Evolutionary conservation across 1,284 basidiomycete genomes (phyloP).

Genomic region (Leucoagaricus sp.): DNA sequence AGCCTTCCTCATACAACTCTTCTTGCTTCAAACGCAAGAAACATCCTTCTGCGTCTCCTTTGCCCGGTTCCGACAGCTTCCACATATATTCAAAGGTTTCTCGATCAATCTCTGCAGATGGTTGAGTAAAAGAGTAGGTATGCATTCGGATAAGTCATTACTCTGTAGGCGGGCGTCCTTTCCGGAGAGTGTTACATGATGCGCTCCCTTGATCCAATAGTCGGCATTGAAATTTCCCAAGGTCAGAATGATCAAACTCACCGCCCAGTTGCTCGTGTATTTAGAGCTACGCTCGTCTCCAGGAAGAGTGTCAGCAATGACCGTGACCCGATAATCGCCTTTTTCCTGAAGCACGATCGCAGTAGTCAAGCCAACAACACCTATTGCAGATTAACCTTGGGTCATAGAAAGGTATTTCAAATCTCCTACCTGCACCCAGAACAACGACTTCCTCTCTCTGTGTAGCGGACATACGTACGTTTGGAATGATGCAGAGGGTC

Average conservation of each 20-base stretch:
- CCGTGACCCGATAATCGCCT: conserved; percentile 54
- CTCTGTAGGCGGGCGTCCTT: conserved; percentile 50
- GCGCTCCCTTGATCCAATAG: conserved; percentile 45
- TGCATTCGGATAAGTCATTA: conserved; percentile 22
- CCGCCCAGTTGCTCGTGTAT: conserved; percentile 81
- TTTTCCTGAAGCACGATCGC: conserved; percentile 64
- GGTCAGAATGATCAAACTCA: conserved; percentile 35
- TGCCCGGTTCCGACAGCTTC: conserved; percentile 49
- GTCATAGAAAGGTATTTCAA: background rate
- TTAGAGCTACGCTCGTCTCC: conserved; percentile 65
- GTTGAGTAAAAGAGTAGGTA: background rate
- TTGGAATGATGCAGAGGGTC: background rate
- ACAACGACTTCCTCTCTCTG: conserved; percentile 32
- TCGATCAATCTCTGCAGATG: conserved; percentile 68
- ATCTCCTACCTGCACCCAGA: conserved; percentile 36
- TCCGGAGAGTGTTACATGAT: conserved; percentile 60
- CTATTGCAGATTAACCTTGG: conserved; percentile 21
- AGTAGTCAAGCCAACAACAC: conserved; percentile 63
- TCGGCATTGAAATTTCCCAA: background rate
- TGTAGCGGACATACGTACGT: conserved; percentile 47
- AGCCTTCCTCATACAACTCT: conserved; percentile 50
- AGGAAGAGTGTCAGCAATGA: conserved; percentile 65
- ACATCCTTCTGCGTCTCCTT: conserved; percentile 49
- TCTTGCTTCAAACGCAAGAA: conserved; percentile 62
- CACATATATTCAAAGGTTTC: conserved; percentile 74